Conservation (phyloP, 768 basidiomycete genomes). For the Psilocybe cubensis region DNA sequence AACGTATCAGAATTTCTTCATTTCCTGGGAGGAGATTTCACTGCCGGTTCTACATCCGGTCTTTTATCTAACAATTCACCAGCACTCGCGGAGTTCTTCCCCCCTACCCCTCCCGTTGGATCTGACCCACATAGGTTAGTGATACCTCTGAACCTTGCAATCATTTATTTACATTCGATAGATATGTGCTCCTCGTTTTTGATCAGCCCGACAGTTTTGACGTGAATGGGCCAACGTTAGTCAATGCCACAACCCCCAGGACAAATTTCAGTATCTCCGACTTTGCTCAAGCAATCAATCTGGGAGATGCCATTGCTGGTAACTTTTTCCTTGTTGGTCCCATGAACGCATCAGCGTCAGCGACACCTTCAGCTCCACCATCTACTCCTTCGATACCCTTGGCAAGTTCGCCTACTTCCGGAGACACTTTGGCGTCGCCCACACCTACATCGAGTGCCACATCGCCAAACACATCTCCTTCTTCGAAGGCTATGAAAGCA, state of each 20-base stretch:
- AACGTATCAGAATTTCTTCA: slow-evolving; percentile 41
- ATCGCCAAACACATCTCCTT: too few species aligned
- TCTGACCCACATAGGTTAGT: slow-evolving; percentile 49
- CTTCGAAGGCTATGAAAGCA: too few species aligned
- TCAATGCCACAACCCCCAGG: slow-evolving; percentile 38
- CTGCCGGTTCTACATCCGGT: slow-evolving; percentile 27
- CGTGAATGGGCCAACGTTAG: slow-evolving; percentile 27
- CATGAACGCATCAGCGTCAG: slow-evolving; percentile 19
- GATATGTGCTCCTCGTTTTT: slow-evolving; percentile 40
- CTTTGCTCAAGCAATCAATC: slow-evolving; percentile 35
- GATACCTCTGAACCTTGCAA: not conserved
- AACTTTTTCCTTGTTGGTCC: slow-evolving; percentile 47
- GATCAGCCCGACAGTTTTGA: slow-evolving; percentile 35
- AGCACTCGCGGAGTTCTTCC: slow-evolving; percentile 41
- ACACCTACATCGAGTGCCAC: too few species aligned
- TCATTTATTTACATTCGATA: slow-evolving; percentile 6
- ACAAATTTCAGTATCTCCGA: slow-evolving; percentile 41
- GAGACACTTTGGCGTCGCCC: not conserved
- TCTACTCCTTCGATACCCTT: slow-evolving; percentile 8
- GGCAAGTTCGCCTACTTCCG: not conserved
- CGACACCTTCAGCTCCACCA: slow-evolving; percentile 4
- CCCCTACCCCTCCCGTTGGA: slow-evolving; percentile 42
- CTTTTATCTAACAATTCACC: slow-evolving; percentile 39
- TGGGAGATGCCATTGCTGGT: slow-evolving; percentile 43
- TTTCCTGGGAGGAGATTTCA: slow-evolving; percentile 44